Evolutionary conservation across 139 green algal species (phyloP).

Genomic region (Edaphochlamys debaryana): DNA sequence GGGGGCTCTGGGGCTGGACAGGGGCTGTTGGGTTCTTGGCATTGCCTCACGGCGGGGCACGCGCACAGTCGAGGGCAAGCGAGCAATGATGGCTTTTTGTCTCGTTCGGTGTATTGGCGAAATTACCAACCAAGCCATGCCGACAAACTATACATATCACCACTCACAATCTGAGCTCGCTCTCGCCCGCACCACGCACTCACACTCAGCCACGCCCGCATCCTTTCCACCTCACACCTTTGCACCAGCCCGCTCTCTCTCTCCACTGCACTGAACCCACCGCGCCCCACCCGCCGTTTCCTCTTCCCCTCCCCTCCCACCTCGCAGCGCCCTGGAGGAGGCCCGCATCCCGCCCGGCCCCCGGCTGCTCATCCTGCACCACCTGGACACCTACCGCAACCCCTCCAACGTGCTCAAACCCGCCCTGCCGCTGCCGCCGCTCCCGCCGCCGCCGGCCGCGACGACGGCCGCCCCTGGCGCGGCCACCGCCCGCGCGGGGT

Average conservation of each 20-base stretch:
- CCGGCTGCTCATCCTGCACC: constrained; percentile 93
- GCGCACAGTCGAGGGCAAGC: too few species aligned
- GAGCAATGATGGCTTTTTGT: neutral
- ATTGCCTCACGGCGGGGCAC: too few species aligned
- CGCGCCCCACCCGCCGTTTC: neutral
- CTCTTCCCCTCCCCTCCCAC: neutral
- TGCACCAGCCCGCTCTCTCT: too few species aligned
- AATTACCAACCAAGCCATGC: neutral
- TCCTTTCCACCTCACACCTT: too few species aligned
- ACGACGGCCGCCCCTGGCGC: neutral
- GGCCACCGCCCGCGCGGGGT: too few species aligned
- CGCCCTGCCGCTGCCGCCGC: constrained; percentile 69
- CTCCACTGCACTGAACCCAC: too few species aligned
- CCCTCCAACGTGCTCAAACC: constrained; percentile 75
- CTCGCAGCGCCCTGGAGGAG: constrained; percentile 81
- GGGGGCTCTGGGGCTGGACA: too few species aligned
- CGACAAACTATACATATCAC: constrained; percentile 35
- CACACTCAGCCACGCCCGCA: too few species aligned
- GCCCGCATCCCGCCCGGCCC: constrained; percentile 91
- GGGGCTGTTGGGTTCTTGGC: too few species aligned
- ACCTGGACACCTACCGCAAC: constrained; percentile 84
- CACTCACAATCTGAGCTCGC: constrained; percentile 35
- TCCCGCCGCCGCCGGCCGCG: constrained; percentile 32
- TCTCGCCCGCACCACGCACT: neutral
- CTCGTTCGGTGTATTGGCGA: too few species aligned